Evolutionary conservation across 139 green algal species (phyloP).

Genomic region (Ettlia oleoabundans): DNA sequence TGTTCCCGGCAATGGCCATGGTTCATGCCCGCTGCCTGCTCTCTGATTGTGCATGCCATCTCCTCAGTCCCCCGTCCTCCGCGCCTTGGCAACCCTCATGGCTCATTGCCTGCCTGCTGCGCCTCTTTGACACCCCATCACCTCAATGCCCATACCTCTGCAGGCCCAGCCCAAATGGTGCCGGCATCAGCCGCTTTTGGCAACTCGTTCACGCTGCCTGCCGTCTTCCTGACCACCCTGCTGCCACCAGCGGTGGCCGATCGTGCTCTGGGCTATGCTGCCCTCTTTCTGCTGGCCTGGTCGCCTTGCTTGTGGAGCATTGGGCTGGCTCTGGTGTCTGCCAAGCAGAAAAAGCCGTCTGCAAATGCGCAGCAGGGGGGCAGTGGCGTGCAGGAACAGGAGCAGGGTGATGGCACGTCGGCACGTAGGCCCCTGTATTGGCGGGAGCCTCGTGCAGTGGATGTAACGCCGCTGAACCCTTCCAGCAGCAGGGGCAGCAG

Average conservation of each 20-base stretch:
- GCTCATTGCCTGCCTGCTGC: background rate
- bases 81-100: background rate
- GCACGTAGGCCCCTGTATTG: conserved; percentile 2
- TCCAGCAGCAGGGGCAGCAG: background rate
- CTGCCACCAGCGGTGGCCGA: conserved; percentile 43
- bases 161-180: conserved; percentile 53
- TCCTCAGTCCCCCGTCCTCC: no score
- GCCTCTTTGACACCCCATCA: background rate
- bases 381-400: background rate
- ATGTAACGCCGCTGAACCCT: background rate
- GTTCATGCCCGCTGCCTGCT: background rate
- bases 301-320: conserved; percentile 67
- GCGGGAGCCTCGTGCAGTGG: conserved; percentile 15
- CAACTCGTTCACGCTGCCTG: conserved; percentile 75
- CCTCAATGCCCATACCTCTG: background rate
- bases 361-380: background rate
- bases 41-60: no score
- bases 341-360: background rate
- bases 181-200: conserved; percentile 65
- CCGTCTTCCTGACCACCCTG: conserved; percentile 65
- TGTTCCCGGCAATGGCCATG: background rate
- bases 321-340: conserved; percentile 49
- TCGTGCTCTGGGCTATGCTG: conserved; percentile 40
- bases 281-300: conserved; percentile 65
- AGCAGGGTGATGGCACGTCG: background rate